Percentiles rank a stretch among this genome's conserved stretches.
phyloP scores from a whole-genome alignment of 441 rosid species.

The Gossypium schwendimanii region DNA sequence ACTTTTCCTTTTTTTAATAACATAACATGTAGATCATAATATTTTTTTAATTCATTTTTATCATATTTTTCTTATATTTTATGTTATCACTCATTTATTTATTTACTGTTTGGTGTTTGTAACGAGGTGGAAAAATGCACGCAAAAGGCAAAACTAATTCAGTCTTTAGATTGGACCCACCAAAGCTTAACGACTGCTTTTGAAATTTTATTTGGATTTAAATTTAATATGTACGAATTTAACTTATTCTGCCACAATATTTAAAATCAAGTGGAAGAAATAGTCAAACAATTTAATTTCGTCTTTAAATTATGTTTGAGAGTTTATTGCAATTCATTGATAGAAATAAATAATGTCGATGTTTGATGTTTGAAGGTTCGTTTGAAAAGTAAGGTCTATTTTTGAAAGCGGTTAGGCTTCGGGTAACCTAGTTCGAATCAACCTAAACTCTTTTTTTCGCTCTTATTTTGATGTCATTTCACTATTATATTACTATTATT shows the following conservation, averaged over 20 bases:
- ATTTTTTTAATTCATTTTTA: background rate
- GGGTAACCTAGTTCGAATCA: no score
- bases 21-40: background rate
- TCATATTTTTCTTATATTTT: background rate
- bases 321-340: background rate
- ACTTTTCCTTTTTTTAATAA: background rate
- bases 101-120: background rate
- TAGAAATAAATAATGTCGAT: background rate
- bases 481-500: no score
- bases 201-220: background rate
- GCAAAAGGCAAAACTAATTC: background rate
- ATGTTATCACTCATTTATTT: background rate
- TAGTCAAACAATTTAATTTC: background rate
- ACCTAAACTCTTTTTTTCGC: no score
- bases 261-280: background rate
- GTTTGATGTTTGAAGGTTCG: no score
- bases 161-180: background rate
- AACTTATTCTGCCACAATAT: background rate
- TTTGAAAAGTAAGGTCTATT: no score
- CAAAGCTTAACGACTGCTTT: background rate
- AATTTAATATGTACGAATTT: background rate
- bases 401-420: accelerated
- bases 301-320: background rate
- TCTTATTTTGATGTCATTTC: no score
- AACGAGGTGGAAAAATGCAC: background rate